A percentile compares a stretch with the other conserved stretches of the same genome.
These are phyloP conservation scores for Limnomonas spitsbergensis DNA, from an alignment of 139 green algal genomes.

Conservation along the genomic window DNA sequence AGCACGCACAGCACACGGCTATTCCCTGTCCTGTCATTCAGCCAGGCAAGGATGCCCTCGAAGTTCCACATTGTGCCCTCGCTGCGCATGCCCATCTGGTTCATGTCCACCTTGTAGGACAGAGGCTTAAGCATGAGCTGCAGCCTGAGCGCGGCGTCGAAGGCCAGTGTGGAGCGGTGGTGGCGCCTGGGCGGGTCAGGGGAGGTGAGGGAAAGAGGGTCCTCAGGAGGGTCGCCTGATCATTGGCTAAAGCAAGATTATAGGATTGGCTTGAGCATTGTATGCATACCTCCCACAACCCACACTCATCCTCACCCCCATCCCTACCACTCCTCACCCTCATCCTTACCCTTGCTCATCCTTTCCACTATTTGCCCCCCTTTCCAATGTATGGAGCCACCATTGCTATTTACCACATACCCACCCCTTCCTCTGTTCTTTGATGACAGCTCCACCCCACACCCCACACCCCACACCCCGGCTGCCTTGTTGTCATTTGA, in stretches of 20 bases:
- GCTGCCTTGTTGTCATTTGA: background rate
- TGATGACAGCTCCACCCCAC: no score
- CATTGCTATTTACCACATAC: background rate
- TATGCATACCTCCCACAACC: background rate
- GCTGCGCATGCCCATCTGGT: conserved; percentile 2
- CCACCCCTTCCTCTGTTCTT: background rate
- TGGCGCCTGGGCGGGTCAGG: background rate
- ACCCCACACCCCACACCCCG: background rate
- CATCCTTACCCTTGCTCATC: background rate
- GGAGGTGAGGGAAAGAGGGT: background rate
- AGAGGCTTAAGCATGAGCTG: conserved; percentile 9
- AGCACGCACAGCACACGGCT: background rate
- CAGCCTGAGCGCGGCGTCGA: background rate
- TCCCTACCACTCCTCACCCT: background rate
- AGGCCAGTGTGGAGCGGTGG: background rate
- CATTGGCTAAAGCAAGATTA: background rate
- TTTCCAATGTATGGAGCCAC: background rate
- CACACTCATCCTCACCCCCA: background rate
- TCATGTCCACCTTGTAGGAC: background rate
- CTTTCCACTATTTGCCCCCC: background rate
- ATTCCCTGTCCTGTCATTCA: background rate
- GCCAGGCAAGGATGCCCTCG: background rate
- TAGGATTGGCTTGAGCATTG: background rate
- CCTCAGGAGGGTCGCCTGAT: background rate
- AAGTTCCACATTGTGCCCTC: background rate